Evolutionary conservation across 139 green algal genomes (phyloP), one percentile per base, ranked within the genome.

Genomic region (Chlamydomonas sphaeroides): DNA sequence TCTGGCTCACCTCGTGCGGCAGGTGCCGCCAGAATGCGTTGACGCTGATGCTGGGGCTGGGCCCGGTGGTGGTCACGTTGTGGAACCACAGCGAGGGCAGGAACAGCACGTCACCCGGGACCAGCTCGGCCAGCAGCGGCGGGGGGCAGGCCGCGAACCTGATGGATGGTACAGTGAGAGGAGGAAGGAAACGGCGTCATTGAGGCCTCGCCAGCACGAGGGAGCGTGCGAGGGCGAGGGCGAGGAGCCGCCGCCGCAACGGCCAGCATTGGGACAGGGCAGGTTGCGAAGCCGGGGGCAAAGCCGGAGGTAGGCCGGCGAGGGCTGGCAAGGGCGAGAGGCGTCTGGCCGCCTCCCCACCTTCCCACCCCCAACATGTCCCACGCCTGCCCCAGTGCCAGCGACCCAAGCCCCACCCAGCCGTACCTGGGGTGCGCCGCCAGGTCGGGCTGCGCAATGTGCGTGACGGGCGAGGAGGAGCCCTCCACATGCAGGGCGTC

Each of bases 81-180:
- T 95, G 91, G 42, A 90, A 79, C 91, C 91, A 95, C 56, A 95
- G 76, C 15, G 85, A 81, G 32, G 91, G 91, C 66, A 95, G 92
- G 83, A 90, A 95, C 20, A 95, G 78, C 51, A 85, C 87, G 48
- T 92, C 84, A 3, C 91, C 91, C 17, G 89, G 86, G 21, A 28
- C 2, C 39, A 94, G 87, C 6, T 84, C 66, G 21, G 65, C 78
- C 66, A 91, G 65, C 63, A 92, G 28, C 17, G 85, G 85, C 53
- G 84, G 65, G 1, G 65, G 63, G 65, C 77, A 84, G 45, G 32
- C 5, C 23, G 65, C 48, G 51, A 61, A 84, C 35, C 63, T 72
- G n/a, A n/a, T n/a, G n/a, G n/a, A n/a, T n/a, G n/a, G n/a, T n/a
- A n/a, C n/a, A n/a, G n/a, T n/a, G n/a, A n/a, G n/a, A n/a, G n/a